A percentile compares a stretch with the other conserved stretches of the same genome.
phyloP scores from a whole-genome alignment of 345 rosid species.

The Linum trigynum region DNA sequence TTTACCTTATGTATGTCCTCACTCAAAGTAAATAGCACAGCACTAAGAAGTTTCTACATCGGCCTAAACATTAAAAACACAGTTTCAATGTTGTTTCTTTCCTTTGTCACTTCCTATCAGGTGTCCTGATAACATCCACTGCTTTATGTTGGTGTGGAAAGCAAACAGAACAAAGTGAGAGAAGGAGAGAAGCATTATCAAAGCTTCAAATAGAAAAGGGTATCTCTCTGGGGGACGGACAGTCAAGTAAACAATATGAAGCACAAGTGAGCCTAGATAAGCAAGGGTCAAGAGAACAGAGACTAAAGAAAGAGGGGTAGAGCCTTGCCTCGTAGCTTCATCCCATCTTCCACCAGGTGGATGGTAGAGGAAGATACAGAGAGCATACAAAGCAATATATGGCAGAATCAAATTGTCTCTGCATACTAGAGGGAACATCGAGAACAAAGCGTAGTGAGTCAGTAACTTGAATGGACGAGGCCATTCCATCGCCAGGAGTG shows the following conservation, averaged over 20 bases:
- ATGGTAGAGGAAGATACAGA: conserved; percentile 41
- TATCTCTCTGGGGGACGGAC: conserved; percentile 44
- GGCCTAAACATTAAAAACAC: too few relatives aligned
- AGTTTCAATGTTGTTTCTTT: conserved; percentile 40
- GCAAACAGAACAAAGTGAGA: conserved; percentile 37
- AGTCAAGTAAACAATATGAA: conserved; percentile 58
- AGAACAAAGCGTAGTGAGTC: conserved; percentile 64
- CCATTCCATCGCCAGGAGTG: conserved; percentile 56
- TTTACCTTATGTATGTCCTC: too few relatives aligned
- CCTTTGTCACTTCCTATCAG: conserved; percentile 20
- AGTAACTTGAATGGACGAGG: conserved; percentile 40
- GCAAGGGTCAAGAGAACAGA: conserved; percentile 20
- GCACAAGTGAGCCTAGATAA: conserved; percentile 38
- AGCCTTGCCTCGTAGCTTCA: conserved; percentile 10
- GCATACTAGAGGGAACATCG: conserved; percentile 82
- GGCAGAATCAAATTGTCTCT: conserved; percentile 74
- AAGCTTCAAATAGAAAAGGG: conserved; percentile 65
- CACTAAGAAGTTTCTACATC: too few relatives aligned
- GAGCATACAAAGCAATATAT: conserved; percentile 38
- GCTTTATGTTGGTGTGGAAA: conserved; percentile 43
- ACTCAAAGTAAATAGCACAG: too few relatives aligned
- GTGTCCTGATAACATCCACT: conserved; percentile 40
- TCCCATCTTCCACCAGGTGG: conserved; percentile 28
- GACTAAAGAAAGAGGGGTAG: conserved; percentile 11
- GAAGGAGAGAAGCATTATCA: conserved; percentile 67